Conservation (phyloP, 2,329 filamentous ascomycete genomes). For the Apiospora arundinis region DNA sequence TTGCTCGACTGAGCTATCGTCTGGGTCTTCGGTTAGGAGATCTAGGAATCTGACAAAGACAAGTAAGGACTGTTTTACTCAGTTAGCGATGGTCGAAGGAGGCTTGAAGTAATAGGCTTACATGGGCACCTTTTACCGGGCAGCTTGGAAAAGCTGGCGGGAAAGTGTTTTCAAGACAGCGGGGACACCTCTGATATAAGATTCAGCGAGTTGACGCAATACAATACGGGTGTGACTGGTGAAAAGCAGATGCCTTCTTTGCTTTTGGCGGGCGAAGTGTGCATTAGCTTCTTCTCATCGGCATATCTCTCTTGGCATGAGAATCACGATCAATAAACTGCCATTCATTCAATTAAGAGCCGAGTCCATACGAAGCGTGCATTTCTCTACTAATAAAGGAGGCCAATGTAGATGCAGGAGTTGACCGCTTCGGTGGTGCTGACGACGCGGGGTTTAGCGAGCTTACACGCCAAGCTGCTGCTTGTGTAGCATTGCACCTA, state of each 20-base stretch:
- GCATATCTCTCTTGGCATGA: background rate
- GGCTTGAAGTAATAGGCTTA: background rate
- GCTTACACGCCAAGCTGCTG: background rate
- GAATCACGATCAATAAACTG: background rate
- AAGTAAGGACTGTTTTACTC: too few relatives aligned
- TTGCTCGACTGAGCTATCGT: too few relatives aligned
- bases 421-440: background rate
- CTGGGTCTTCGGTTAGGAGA: too few relatives aligned
- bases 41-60: background rate
- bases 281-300: background rate
- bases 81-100: background rate
- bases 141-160: background rate
- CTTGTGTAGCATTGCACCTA: background rate
- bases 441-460: constrained; percentile 6
- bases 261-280: background rate
- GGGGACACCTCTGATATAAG: background rate
- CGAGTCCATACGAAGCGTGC: background rate
- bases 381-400: background rate
- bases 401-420: background rate
- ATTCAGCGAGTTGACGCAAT: background rate
- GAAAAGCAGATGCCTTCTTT: background rate
- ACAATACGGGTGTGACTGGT: background rate
- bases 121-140: background rate
- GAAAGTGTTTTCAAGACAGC: background rate
- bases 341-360: background rate